Conservation (phyloP, 2,329 filamentous ascomycete species). For the Aquanectria penicillioides region DNA sequence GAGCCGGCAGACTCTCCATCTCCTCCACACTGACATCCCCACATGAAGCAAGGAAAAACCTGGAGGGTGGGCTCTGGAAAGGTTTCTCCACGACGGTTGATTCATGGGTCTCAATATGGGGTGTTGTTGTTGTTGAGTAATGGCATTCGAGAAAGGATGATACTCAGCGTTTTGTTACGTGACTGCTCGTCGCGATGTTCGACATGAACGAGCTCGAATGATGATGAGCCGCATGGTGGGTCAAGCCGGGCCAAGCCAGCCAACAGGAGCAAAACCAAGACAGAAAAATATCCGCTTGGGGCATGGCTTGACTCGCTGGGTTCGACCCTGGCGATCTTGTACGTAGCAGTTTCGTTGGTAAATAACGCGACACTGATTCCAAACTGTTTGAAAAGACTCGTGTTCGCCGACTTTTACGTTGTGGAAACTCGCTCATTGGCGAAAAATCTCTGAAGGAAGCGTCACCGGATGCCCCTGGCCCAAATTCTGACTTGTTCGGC, state of each 20-base stretch:
- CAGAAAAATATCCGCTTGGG: background rate
- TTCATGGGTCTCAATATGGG: background rate
- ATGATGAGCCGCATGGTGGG: conserved; percentile 12
- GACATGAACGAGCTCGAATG: background rate
- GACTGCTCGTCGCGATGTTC: conserved; percentile 3
- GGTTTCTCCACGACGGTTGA: background rate
- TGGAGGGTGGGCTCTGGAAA: background rate
- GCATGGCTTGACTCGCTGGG: background rate
- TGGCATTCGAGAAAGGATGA: background rate
- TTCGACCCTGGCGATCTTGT: background rate
- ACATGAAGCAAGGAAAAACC: conserved; percentile 5
- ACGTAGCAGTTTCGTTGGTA: background rate
- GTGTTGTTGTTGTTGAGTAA: background rate
- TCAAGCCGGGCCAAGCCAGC: background rate
- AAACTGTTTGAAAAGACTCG: background rate
- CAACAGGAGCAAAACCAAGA: background rate
- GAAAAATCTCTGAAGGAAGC: conserved; percentile 1
- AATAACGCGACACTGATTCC: background rate
- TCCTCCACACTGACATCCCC: background rate
- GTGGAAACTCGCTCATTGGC: conserved; percentile 21
- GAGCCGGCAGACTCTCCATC: background rate
- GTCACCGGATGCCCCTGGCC: conserved; percentile 12
- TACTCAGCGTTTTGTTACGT: background rate
- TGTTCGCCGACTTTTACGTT: conserved; percentile 18
- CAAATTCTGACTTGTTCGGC: conserved; percentile 1